Evolutionary conservation across 305 asterid genomes (phyloP).

Genomic region (Fraxinus dipetala): DNA sequence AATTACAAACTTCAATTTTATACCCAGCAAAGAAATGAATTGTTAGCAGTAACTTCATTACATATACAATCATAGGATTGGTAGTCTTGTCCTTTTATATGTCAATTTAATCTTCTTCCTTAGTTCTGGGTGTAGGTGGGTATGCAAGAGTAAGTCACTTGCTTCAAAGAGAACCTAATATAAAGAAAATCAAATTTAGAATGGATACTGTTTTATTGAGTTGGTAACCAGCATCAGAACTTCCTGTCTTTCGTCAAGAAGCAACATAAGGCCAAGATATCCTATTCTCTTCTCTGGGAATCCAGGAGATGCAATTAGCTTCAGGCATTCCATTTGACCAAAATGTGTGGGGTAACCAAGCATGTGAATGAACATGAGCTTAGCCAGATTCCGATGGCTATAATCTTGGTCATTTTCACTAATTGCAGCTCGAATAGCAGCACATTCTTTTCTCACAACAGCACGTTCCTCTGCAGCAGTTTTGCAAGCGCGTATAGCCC

Average conservation of each 20-base stretch:
- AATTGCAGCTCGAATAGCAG: slow-evolving; percentile 87
- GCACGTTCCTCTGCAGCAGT: slow-evolving; percentile 99
- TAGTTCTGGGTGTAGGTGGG: neutral
- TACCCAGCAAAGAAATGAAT: slow-evolving; percentile 13
- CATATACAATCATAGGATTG: slow-evolving; percentile 12
- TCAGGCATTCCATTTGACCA: slow-evolving; percentile 99
- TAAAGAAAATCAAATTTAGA: slow-evolving; percentile 19
- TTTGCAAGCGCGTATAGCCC: slow-evolving; percentile 88
- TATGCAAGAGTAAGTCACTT: slow-evolving; percentile 12
- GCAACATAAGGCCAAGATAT: slow-evolving; percentile 98
- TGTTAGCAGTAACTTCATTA: slow-evolving; percentile 16
- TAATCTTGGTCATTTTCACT: slow-evolving; percentile 86
- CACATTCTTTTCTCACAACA: slow-evolving; percentile 97
- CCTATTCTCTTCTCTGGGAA: slow-evolving; percentile 99
- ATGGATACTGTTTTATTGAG: slow-evolving; percentile 92
- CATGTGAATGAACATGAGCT: slow-evolving; percentile 99
- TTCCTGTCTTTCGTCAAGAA: slow-evolving; percentile 99
- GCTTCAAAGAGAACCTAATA: slow-evolving; percentile 10
- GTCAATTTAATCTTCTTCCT: neutral
- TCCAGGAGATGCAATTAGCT: slow-evolving; percentile 92
- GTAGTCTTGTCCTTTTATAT: slow-evolving; percentile 8
- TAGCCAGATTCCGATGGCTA: slow-evolving; percentile 95
- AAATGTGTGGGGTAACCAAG: slow-evolving; percentile 99
- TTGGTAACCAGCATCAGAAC: slow-evolving; percentile 97
- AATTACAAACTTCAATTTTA: slow-evolving; percentile 13